These are phyloP conservation scores for Tylopilus felleus DNA, from an alignment of 768 basidiomycete species.

Conservation along the genomic window DNA sequence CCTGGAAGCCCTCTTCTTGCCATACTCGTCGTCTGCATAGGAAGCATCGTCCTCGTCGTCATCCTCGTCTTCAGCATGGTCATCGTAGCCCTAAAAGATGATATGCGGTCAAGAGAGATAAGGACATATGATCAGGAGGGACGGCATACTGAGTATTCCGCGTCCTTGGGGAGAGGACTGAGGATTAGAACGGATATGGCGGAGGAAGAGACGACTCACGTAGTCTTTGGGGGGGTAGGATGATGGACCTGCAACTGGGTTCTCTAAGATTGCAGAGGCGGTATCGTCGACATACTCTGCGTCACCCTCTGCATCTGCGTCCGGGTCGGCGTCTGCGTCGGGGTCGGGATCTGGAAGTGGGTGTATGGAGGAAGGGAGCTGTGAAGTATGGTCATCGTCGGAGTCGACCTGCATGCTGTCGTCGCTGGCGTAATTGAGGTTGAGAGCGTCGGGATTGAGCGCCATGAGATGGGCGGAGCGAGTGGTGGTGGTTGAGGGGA, in stretches of 20 bases:
- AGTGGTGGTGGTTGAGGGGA: slow-evolving; percentile 36
- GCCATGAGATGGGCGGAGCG: slow-evolving; percentile 30
- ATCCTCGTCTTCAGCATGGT: slow-evolving; percentile 50
- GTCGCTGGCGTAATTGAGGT: slow-evolving; percentile 50
- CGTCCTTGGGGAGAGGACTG: slow-evolving; percentile 18
- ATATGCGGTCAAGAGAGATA: slow-evolving; percentile 30
- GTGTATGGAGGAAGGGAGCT: slow-evolving; percentile 16
- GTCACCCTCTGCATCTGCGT: slow-evolving; percentile 41
- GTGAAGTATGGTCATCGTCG: slow-evolving; percentile 37
- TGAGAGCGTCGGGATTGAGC: slow-evolving; percentile 43
- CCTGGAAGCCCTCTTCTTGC: slow-evolving; percentile 61
- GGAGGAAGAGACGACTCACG: slow-evolving; percentile 40
- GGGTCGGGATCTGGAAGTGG: slow-evolving; percentile 33
- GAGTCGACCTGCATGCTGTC: slow-evolving; percentile 74
- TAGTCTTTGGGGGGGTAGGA: slow-evolving; percentile 55
- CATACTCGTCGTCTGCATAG: slow-evolving; percentile 75
- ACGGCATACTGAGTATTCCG: slow-evolving; percentile 31
- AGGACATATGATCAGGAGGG: slow-evolving; percentile 8
- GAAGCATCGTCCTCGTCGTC: slow-evolving; percentile 71
- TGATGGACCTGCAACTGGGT: slow-evolving; percentile 38
- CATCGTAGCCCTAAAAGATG: slow-evolving; percentile 59
- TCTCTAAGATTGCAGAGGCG: slow-evolving; percentile 36
- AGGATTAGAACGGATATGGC: slow-evolving; percentile 1
- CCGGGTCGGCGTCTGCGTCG: slow-evolving; percentile 55
- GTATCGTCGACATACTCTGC: slow-evolving; percentile 39